These are phyloP conservation scores for Asterionellopsis glacialis DNA, from an alignment of 108 stramenopile species.

Conservation along the genomic window DNA sequence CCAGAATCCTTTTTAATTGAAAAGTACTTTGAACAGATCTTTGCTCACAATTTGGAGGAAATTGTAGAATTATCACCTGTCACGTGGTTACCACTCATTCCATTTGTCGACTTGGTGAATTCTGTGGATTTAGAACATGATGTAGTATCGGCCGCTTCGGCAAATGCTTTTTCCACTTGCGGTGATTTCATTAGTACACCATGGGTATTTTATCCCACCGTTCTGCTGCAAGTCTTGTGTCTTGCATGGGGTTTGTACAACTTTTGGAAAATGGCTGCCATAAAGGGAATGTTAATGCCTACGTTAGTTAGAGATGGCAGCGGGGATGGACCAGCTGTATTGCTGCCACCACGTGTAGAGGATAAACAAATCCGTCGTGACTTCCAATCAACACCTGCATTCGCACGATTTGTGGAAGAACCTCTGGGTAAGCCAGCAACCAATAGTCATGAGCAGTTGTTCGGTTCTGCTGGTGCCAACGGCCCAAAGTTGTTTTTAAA, in stretches of 20 bases:
- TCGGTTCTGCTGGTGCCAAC: constrained; percentile 26
- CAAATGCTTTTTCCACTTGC: constrained; percentile 28
- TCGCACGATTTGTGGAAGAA: constrained; percentile 17
- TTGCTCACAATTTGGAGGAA: constrained; percentile 33
- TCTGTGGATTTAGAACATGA: constrained; percentile 31
- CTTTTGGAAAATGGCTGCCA: constrained; percentile 32
- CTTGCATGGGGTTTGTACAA: constrained; percentile 31
- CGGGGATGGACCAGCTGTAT: constrained; percentile 8
- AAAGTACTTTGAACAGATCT: constrained; percentile 28
- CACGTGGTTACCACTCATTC: constrained; percentile 43
- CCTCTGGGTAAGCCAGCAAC: constrained; percentile 13
- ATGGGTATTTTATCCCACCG: constrained; percentile 7
- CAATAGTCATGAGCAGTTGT: constrained; percentile 27
- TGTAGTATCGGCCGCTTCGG: constrained; percentile 20
- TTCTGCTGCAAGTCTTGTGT: constrained; percentile 4
- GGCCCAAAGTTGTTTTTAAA: constrained; percentile 24
- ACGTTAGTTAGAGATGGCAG: constrained; percentile 20
- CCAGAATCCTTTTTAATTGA: constrained; percentile 23
- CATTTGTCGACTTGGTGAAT: constrained; percentile 23
- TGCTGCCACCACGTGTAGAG: constrained; percentile 25
- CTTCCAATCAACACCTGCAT: constrained; percentile 24
- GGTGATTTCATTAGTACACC: constrained; percentile 27
- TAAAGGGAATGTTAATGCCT: constrained; percentile 31
- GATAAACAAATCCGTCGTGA: constrained; percentile 14
- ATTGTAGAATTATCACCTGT: constrained; percentile 31